Conservation (phyloP, 768 basidiomycete genomes). For the Boletus rex-veris region DNA sequence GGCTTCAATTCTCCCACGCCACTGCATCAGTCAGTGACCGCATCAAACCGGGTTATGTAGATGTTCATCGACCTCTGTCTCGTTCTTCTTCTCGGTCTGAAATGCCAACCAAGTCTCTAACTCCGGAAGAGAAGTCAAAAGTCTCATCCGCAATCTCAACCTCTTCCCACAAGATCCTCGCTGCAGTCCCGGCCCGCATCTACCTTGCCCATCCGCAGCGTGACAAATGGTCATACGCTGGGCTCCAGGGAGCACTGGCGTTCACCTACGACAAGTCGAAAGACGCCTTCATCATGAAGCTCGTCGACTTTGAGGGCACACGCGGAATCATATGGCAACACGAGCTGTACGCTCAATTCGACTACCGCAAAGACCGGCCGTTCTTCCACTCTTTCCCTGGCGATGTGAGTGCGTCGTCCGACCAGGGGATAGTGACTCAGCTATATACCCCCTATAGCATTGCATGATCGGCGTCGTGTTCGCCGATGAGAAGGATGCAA, state of each 20-base stretch:
- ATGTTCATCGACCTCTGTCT: too few species aligned
- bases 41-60: too few species aligned
- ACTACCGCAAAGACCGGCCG: conserved; percentile 77
- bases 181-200: conserved; percentile 79
- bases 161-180: conserved; percentile 67
- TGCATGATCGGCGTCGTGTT: conserved; percentile 93
- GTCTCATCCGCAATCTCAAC: conserved; percentile 61
- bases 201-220: conserved; percentile 86
- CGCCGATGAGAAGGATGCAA: conserved; percentile 81
- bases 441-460: conserved; percentile 43
- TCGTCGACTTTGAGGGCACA: conserved; percentile 83
- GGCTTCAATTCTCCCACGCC: conserved; percentile 3
- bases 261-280: conserved; percentile 60
- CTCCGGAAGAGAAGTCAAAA: conserved; percentile 70
- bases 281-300: conserved; percentile 59
- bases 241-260: conserved; percentile 81
- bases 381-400: conserved; percentile 93
- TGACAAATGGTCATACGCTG: conserved; percentile 79
- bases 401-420: conserved; percentile 65
- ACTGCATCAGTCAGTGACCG: neutral
- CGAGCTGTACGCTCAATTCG: conserved; percentile 79
- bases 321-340: conserved; percentile 92
- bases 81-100: neutral
- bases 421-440: neutral
- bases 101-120: conserved; percentile 76